These are phyloP conservation scores for Verbena officinalis DNA, from an alignment of 257 asterid species.

Conservation along the genomic window DNA sequence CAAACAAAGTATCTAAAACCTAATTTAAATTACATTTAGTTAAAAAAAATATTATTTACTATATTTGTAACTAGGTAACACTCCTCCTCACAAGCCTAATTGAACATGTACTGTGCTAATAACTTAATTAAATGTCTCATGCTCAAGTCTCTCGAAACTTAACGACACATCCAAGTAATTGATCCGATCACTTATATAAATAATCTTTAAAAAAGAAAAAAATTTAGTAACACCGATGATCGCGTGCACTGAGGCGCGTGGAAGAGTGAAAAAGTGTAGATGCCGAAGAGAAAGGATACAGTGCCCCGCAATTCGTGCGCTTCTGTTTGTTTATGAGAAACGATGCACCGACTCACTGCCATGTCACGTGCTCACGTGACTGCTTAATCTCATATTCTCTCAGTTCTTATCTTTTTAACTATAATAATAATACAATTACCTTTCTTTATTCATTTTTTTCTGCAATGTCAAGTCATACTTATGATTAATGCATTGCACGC, in stretches of 20 bases:
- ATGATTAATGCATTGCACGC: slow-evolving; percentile 29
- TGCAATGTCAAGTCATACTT: slow-evolving; percentile 12
- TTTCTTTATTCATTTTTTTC: slow-evolving; percentile 18
- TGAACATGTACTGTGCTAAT: no score
- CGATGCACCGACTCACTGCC: slow-evolving; percentile 89
- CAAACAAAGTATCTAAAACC: no score
- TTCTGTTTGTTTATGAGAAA: slow-evolving; percentile 45
- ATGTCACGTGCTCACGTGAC: slow-evolving; percentile 90
- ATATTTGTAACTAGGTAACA: no score
- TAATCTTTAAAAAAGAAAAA: no score
- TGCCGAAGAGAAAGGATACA: slow-evolving; percentile 31
- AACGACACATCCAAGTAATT: no score
- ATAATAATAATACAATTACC: slow-evolving; percentile 12
- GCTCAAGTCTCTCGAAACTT: no score
- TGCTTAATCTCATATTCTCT: slow-evolving; percentile 44
- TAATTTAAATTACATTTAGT: no score
- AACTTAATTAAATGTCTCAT: no score
- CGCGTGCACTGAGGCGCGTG: slow-evolving; percentile 29
- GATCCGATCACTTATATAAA: no score
- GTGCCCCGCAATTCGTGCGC: slow-evolving; percentile 84
- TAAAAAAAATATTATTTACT: no score
- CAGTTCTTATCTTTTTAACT: slow-evolving; percentile 30
- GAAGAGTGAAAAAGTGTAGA: slow-evolving; percentile 10
- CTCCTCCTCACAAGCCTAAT: no score
- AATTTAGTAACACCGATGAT: no score